Evolutionary conservation across 2,329 filamentous ascomycete genomes (phyloP).

Genomic region (Paracamarosporium sp.): DNA sequence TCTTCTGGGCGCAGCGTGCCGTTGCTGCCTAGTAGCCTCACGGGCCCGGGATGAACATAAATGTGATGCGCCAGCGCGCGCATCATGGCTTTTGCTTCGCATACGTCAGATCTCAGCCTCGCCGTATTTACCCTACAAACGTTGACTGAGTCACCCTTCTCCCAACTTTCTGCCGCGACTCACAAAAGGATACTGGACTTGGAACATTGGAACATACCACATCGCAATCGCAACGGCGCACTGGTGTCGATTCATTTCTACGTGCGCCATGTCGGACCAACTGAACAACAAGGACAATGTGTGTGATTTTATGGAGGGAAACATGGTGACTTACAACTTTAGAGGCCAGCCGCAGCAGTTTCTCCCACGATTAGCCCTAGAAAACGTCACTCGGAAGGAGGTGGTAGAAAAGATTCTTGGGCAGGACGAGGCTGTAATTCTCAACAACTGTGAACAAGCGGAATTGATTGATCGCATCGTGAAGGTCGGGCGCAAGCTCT

Average conservation of each 20-base stretch:
- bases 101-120: slow-evolving; percentile 6
- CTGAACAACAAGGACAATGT: slow-evolving; percentile 1
- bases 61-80: neutral
- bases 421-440: slow-evolving; percentile 4
- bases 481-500: slow-evolving; percentile 7
- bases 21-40: neutral
- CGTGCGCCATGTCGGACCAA: neutral
- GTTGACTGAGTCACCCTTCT: neutral
- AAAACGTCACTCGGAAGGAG: slow-evolving; percentile 5
- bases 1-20: neutral
- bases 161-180: neutral
- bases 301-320: slow-evolving; percentile 7
- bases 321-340: slow-evolving; percentile 2
- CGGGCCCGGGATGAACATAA: neutral
- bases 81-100: neutral
- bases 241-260: neutral
- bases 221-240: neutral
- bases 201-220: neutral
- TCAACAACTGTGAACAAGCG: neutral
- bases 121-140: neutral
- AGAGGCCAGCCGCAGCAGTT: slow-evolving; percentile 3
- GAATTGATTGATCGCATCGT: slow-evolving; percentile 8
- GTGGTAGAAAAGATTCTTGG: slow-evolving; percentile 13
- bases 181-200: neutral
- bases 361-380: slow-evolving; percentile 10